These are phyloP conservation scores for Limonium bicolor DNA, from an alignment of 148 eudicot genomes.

Conservation along the genomic window DNA sequence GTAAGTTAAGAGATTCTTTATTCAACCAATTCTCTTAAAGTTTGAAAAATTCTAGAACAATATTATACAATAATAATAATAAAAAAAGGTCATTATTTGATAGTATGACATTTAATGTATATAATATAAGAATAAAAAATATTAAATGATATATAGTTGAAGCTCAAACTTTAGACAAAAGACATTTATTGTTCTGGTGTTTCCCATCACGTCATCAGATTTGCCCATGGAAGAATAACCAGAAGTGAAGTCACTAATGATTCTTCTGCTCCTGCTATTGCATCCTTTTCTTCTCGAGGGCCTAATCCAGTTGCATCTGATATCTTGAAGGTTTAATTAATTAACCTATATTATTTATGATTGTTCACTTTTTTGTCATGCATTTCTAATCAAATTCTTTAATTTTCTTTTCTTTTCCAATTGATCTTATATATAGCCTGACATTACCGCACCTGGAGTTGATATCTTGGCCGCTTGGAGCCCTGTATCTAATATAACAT, in stretches of 20 bases:
- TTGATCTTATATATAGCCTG: neutral
- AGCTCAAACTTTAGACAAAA: too few species aligned
- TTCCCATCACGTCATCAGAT: conserved; percentile 2
- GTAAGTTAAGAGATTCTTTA: neutral
- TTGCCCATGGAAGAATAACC: conserved; percentile 5
- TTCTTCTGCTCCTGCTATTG: conserved; percentile 13
- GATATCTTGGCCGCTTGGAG: conserved; percentile 8
- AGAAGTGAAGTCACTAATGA: conserved; percentile 8
- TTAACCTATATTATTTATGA: too few species aligned
- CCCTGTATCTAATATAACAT: neutral
- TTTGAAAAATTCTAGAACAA: neutral
- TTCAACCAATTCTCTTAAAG: neutral
- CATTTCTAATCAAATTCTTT: neutral
- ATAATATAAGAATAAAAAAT: too few species aligned
- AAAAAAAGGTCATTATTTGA: too few species aligned
- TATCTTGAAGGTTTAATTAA: conserved; percentile 21
- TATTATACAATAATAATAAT: too few species aligned
- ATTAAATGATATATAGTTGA: too few species aligned
- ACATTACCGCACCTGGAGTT: conserved; percentile 7
- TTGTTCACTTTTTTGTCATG: too few species aligned
- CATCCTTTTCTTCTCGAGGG: conserved; percentile 20
- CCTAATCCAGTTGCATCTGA: conserved; percentile 11
- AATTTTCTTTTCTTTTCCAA: neutral
- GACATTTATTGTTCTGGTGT: too few species aligned
- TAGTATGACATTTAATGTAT: too few species aligned